phyloP scores from a whole-genome alignment of 306 rosid species.

The Cicer arietinum region DNA sequence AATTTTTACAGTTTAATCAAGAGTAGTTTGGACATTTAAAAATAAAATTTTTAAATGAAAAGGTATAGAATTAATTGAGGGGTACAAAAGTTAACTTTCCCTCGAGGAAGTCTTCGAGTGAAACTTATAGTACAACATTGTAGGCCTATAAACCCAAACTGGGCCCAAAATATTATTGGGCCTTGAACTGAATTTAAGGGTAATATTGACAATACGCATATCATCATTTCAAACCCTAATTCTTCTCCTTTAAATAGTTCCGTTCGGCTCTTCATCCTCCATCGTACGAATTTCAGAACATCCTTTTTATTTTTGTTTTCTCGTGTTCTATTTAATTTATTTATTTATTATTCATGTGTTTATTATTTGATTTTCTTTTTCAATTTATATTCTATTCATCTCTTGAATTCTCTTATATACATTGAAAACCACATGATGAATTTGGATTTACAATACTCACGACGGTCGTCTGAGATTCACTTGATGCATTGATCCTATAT shows the following conservation, averaged over 20 bases:
- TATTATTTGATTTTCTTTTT: neutral
- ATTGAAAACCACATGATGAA: conserved; percentile 36
- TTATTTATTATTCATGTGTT: neutral
- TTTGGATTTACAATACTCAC: conserved; percentile 44
- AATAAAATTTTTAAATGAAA: too few species aligned
- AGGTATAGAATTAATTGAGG: too few species aligned
- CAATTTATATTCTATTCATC: neutral
- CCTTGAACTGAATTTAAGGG: neutral
- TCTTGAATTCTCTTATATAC: neutral
- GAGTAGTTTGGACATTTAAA: too few species aligned
- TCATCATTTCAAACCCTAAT: conserved; percentile 29
- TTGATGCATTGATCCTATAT: conserved; percentile 41
- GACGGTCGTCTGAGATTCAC: conserved; percentile 49
- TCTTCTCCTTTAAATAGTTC: conserved; percentile 2
- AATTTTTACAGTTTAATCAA: too few species aligned
- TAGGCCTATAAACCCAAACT: too few species aligned
- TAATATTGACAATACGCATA: neutral
- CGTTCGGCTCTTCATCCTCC: neutral
- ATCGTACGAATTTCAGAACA: neutral
- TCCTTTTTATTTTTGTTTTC: neutral
- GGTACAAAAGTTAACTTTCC: too few species aligned
- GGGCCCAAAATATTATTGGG: neutral
- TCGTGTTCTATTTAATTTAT: neutral
- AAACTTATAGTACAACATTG: too few species aligned
- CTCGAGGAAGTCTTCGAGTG: too few species aligned